These are phyloP conservation scores for Suhomyces anneliseae DNA, from an alignment of 1,139 yeast genomes.

Conservation along the genomic window DNA sequence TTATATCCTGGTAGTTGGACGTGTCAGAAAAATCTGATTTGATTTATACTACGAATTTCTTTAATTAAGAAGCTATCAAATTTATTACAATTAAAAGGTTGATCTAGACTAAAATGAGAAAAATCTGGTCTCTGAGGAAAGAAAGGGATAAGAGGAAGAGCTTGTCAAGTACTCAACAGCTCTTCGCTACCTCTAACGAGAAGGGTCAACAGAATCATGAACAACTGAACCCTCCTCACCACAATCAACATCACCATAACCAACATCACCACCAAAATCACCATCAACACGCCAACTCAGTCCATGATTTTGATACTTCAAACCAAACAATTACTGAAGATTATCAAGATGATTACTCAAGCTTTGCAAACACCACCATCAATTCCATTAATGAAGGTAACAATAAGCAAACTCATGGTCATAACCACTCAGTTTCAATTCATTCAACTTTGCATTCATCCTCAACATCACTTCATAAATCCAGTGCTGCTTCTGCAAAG, in stretches of 20 bases:
- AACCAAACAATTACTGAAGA: conserved; percentile 11
- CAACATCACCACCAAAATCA: conserved; percentile 3
- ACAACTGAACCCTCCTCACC: conserved; percentile 1
- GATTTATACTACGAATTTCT: neutral
- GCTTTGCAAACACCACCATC: conserved; percentile 13
- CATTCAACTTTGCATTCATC: conserved; percentile 9
- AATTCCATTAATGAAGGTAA: conserved; percentile 8
- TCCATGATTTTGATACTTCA: conserved; percentile 7
- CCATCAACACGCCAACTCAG: conserved; percentile 4
- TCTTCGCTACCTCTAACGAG: conserved; percentile 1
- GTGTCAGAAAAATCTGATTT: too few species aligned
- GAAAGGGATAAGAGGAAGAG: conserved; percentile 30
- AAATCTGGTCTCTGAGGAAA: conserved; percentile 33
- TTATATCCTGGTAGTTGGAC: too few species aligned
- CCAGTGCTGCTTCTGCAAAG: conserved; percentile 2
- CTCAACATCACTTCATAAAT: conserved; percentile 2
- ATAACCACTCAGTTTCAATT: conserved; percentile 10
- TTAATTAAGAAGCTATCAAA: too few species aligned
- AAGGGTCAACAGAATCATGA: neutral
- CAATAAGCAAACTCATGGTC: conserved; percentile 3
- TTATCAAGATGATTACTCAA: conserved; percentile 15
- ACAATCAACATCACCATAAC: conserved; percentile 1
- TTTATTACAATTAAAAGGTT: neutral
- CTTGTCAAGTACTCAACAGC: conserved; percentile 16
- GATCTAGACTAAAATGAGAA: conserved; percentile 22